Evolutionary conservation across 805 yeast genomes (phyloP).

Genomic region (Peterozyma xylosa): DNA sequence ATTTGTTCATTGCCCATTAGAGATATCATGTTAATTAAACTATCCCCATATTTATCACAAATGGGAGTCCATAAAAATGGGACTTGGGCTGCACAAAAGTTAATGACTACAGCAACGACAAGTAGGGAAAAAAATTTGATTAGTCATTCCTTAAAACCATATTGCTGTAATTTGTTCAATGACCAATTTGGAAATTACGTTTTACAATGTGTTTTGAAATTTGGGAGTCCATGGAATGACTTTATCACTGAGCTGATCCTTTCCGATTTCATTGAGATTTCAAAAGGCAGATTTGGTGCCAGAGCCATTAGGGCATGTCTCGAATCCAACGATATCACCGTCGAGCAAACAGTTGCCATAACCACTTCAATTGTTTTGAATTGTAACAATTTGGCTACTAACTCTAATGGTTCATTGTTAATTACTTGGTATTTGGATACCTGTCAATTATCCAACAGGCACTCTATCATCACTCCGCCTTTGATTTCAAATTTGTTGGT

Average conservation of each 20-base stretch:
- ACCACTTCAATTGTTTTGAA: constrained; percentile 73
- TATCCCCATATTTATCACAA: constrained; percentile 77
- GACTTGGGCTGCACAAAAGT: constrained; percentile 98
- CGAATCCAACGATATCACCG: constrained; percentile 64
- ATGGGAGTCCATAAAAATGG: constrained; percentile 97
- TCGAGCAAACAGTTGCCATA: constrained; percentile 63
- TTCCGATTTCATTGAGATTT: constrained; percentile 70
- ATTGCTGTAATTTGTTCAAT: constrained; percentile 76
- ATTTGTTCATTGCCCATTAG: constrained; percentile 62
- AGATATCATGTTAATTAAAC: constrained; percentile 70
- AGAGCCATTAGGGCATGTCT: constrained; percentile 90
- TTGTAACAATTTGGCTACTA: constrained; percentile 72
- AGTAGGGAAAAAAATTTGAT: constrained; percentile 60
- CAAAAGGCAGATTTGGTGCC: constrained; percentile 89
- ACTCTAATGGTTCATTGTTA: constrained; percentile 81
- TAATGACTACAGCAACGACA: constrained; percentile 67
- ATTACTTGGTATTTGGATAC: constrained; percentile 95
- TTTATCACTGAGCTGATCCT: constrained; percentile 81
- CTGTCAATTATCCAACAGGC: constrained; percentile 58
- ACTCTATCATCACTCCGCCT: constrained; percentile 53
- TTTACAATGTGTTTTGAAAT: constrained; percentile 86
- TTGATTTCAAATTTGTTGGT: constrained; percentile 54
- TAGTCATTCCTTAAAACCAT: constrained; percentile 65
- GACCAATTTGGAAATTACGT: constrained; percentile 98
- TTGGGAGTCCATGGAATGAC: constrained; percentile 82